Percentiles rank a stretch among this genome's conserved stretches.
Conservation (phyloP, 2,329 filamentous ascomycete genomes). For the Fusarium goolgardi region DNA sequence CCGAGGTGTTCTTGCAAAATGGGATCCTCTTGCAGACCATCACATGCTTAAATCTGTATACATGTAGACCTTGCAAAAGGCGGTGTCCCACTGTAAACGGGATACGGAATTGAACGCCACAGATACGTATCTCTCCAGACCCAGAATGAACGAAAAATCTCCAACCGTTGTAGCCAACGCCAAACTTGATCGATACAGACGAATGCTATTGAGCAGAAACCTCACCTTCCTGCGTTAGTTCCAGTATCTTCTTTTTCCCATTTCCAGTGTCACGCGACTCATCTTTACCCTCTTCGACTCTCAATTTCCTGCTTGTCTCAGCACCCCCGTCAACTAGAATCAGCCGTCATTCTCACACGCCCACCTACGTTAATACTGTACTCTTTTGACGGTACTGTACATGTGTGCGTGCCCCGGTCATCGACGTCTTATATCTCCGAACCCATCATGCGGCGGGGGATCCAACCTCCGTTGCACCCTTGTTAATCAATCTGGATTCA, state of each 20-base stretch:
- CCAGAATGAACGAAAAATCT: slow-evolving; percentile 35
- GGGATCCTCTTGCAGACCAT: slow-evolving; percentile 21
- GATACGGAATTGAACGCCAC: slow-evolving; percentile 25
- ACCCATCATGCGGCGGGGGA: slow-evolving; percentile 67
- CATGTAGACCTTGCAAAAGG: slow-evolving; percentile 28
- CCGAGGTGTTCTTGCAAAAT: slow-evolving; percentile 26
- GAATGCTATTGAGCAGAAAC: slow-evolving; percentile 15
- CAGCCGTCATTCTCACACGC: slow-evolving; percentile 43
- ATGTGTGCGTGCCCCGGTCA: slow-evolving; percentile 44
- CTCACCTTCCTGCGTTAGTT: slow-evolving; percentile 28
- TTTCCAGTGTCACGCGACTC: slow-evolving; percentile 43
- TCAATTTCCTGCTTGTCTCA: slow-evolving; percentile 21
- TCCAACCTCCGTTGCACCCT: slow-evolving; percentile 66
- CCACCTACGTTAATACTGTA: slow-evolving; percentile 5
- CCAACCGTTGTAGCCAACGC: slow-evolving; percentile 28
- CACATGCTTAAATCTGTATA: slow-evolving; percentile 30
- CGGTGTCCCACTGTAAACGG: slow-evolving; percentile 26
- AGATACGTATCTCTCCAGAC: slow-evolving; percentile 37
- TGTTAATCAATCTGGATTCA: slow-evolving; percentile 67
- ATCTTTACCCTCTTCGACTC: slow-evolving; percentile 7
- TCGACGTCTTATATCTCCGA: slow-evolving; percentile 43
- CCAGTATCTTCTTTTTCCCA: slow-evolving; percentile 8
- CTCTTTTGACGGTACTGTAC: slow-evolving; percentile 14
- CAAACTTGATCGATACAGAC: slow-evolving; percentile 35
- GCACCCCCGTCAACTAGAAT: slow-evolving; percentile 17